Evolutionary conservation across 805 yeast genomes (phyloP), one percentile per base, ranked within the genome.

Genomic region (Teunomyces kruisii): DNA sequence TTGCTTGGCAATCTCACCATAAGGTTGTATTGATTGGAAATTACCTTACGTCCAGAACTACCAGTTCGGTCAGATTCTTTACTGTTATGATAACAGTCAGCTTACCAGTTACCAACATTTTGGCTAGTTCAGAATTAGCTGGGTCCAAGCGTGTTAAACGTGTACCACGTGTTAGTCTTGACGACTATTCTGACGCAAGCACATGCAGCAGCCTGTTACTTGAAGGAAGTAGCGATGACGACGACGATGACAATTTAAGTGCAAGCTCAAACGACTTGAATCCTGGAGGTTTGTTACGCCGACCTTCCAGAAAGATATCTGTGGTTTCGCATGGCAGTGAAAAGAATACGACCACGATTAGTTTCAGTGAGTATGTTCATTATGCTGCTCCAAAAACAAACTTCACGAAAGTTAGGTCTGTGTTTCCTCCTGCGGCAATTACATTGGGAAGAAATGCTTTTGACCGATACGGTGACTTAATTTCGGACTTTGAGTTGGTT

Each of bases 1-100:
- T 77, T 62, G 81, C 81, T 1, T 86, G 95, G 95, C 76, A 76
- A 27, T 83, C 91, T 0, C 95, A 86, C 61, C 92, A 86, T 56
- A 82, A 81, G 58, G 81, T 84, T 1, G 65, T 84, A 1, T 61
- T 84, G 24, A 54, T 86, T 29, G 94, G 94, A 1, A 75, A 73
- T 51, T 55, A 58, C 27, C 64, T 70, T n/a, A 71, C 79, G 3
- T 62, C 75, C 1, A 58, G 58, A 32, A 72, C 81, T 3, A 66
- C 77, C 3, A 73, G 80, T 42, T 66, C 76, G 43, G 66, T 75
- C 12, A 65, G 80, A 39, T 77, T 63, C 52, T 81, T 58, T 73
- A 78, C 71, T 45, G 61, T 65, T 33, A 56, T 81, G 56, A 61
- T 79, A 2, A 71, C 80, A 1, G 76, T 80, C 26, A 76, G 79